A percentile compares a stretch with the other conserved stretches of the same genome.
Evolutionary conservation across 371 early-diverging fungal species (phyloP).

Genomic region (Mucor irregularis): DNA sequence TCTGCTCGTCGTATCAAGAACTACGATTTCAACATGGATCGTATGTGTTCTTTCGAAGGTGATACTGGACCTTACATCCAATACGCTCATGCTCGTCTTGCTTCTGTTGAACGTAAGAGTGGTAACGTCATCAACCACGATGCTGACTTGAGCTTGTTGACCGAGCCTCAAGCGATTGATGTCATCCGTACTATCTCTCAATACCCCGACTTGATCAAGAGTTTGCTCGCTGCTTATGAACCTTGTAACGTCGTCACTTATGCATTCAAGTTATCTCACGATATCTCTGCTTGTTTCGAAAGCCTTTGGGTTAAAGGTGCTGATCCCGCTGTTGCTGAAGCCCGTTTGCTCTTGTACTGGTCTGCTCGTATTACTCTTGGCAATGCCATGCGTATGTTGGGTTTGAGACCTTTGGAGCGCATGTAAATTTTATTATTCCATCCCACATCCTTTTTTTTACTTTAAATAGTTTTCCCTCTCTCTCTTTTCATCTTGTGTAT

Average conservation of each 20-base stretch:
- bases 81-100: slow-evolving; percentile 96
- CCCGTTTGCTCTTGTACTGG: slow-evolving; percentile 77
- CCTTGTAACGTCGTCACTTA: slow-evolving; percentile 95
- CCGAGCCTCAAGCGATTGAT: slow-evolving; percentile 72
- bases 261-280: slow-evolving; percentile 85
- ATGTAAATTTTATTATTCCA: slow-evolving; percentile 65
- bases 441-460: neutral
- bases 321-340: slow-evolving; percentile 77
- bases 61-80: slow-evolving; percentile 99
- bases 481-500: neutral
- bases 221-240: slow-evolving; percentile 71
- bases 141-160: slow-evolving; percentile 67
- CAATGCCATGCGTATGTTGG: slow-evolving; percentile 81
- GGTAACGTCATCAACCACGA: slow-evolving; percentile 58
- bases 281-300: slow-evolving; percentile 85
- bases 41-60: slow-evolving; percentile 97
- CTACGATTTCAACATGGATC: slow-evolving; percentile 95
- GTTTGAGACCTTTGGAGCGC: slow-evolving; percentile 77
- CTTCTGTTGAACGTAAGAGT: slow-evolving; percentile 90
- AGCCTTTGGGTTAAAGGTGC: slow-evolving; percentile 83
- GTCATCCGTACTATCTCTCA: slow-evolving; percentile 83
- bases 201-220: slow-evolving; percentile 89
- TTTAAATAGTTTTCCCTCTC: neutral
- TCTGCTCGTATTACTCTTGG: slow-evolving; percentile 81
- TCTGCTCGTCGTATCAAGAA: slow-evolving; percentile 95